Base-by-base conservation (phyloP, 371 early-diverging fungal genomes). In the Syncephalastrum racemosum region DNA sequence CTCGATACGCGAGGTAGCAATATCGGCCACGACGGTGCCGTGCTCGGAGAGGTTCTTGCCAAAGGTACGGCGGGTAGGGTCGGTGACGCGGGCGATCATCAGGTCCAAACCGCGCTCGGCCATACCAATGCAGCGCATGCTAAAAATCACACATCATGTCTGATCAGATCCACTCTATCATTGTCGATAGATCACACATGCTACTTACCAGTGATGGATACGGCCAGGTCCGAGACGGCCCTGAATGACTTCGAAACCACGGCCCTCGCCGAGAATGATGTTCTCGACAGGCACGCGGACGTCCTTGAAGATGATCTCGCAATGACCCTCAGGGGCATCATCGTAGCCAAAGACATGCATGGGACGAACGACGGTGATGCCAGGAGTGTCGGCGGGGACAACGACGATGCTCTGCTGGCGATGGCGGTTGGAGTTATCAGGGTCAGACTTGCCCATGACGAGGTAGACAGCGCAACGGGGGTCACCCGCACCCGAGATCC, bases 231-330 rank as follows among this genome's bases (percentile, higher is more conserved):
- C 98, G 15, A 98, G 80, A 13, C 98, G 87, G 20, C 96, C 96
- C 76, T 98, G 97, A 58, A 96, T 90, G 40, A 98, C 85, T 66
- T 98, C 98, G 68, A 98, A 97, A 1, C 98, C 98, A 56, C 97
- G 87, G 36, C 98, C 98, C 68, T 95, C 94, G 39, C 97, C 97
- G 45, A 94, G 80, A 22, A 98, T 70, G 52, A 98, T 86, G 71
- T 94, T 94, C 47, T 88, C 86, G 4, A 75, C 74, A 4, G 96
- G 96, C 14, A 98, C 93, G 58, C 88, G 82, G 48, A 94, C 96
- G 70, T 95, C 83, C 47, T 89, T 88, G 62, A 98, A 96, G 15
- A 82, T 63, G 51, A 98, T 88, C 68, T 98, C 98, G 61, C 89
- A 89, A 70, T 98, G 98, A 23, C 96, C 96, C 68, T 91, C 89